phyloP scores from a whole-genome alignment of 192 early-diverging fungal species.

The Umbelopsis sp. region DNA sequence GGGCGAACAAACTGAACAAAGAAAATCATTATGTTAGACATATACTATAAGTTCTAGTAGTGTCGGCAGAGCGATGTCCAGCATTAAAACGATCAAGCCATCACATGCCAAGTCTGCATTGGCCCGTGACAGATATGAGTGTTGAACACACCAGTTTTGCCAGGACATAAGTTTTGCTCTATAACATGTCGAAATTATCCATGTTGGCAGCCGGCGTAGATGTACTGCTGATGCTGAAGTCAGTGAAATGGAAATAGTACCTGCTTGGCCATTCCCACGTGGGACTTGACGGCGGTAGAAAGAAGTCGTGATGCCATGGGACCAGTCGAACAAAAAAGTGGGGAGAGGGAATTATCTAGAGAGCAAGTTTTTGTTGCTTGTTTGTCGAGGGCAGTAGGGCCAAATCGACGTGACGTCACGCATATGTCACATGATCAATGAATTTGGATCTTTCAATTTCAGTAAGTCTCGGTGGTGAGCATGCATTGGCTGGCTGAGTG shows the following conservation, averaged over 20 bases:
- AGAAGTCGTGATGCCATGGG: constrained; percentile 22
- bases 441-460: neutral
- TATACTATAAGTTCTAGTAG: too few relatives aligned
- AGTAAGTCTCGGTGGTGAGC: neutral
- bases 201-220: too few relatives aligned
- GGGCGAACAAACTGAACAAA: constrained; percentile 46
- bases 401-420: constrained; percentile 5
- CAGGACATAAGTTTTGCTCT: too few relatives aligned
- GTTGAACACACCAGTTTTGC: too few relatives aligned
- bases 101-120: too few relatives aligned
- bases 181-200: too few relatives aligned
- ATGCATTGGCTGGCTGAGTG: constrained; percentile 2
- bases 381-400: constrained; percentile 13
- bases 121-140: too few relatives aligned
- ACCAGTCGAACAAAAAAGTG: constrained; percentile 19
- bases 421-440: neutral
- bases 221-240: too few relatives aligned
- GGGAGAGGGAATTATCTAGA: constrained; percentile 9
- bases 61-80: too few relatives aligned
- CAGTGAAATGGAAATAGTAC: neutral
- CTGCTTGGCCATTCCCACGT: constrained; percentile 23
- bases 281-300: constrained; percentile 24
- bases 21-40: neutral
- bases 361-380: constrained; percentile 19
- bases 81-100: too few relatives aligned